Evolutionary conservation across 2,329 filamentous ascomycete species (phyloP).

Genomic region (Aspergillus melleus): DNA sequence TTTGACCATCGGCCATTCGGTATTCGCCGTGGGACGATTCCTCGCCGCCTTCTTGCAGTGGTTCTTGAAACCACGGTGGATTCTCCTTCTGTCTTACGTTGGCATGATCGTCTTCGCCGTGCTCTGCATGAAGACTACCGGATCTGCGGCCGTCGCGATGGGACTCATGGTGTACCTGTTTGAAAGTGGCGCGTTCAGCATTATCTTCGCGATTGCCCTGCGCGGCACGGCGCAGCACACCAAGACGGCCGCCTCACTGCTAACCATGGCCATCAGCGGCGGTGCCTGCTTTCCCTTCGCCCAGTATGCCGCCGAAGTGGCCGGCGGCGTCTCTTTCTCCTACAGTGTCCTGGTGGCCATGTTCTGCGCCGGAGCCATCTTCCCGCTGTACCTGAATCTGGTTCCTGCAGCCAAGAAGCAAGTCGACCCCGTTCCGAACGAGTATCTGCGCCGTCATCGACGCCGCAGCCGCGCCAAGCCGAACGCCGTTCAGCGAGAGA

Average conservation of each 20-base stretch:
- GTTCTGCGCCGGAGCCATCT: slow-evolving; percentile 52
- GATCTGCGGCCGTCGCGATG: slow-evolving; percentile 47
- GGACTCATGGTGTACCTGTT: slow-evolving; percentile 58
- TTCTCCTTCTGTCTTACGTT: slow-evolving; percentile 55
- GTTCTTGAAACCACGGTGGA: slow-evolving; percentile 58
- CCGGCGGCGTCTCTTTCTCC: slow-evolving; percentile 46
- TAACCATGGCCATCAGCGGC: slow-evolving; percentile 56
- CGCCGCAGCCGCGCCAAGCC: slow-evolving; percentile 18
- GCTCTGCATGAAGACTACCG: slow-evolving; percentile 52
- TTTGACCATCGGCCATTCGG: slow-evolving; percentile 56
- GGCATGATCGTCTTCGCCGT: slow-evolving; percentile 54
- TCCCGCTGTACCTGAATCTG: slow-evolving; percentile 56
- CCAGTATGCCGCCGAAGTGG: slow-evolving; percentile 47
- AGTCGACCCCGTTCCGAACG: slow-evolving; percentile 50
- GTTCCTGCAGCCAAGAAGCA: slow-evolving; percentile 50
- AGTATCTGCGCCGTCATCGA: slow-evolving; percentile 32
- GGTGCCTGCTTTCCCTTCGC: slow-evolving; percentile 59
- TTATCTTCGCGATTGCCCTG: slow-evolving; percentile 59
- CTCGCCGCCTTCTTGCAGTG: slow-evolving; percentile 54
- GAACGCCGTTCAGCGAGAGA: slow-evolving; percentile 24
- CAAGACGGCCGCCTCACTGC: slow-evolving; percentile 55
- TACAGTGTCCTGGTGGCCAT: slow-evolving; percentile 55
- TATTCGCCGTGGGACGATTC: slow-evolving; percentile 61
- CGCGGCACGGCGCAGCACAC: slow-evolving; percentile 60
- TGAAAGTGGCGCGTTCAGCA: slow-evolving; percentile 60